phyloP scores from a whole-genome alignment of 2,329 filamentous ascomycete genomes.

The Colletotrichum liriopes region DNA sequence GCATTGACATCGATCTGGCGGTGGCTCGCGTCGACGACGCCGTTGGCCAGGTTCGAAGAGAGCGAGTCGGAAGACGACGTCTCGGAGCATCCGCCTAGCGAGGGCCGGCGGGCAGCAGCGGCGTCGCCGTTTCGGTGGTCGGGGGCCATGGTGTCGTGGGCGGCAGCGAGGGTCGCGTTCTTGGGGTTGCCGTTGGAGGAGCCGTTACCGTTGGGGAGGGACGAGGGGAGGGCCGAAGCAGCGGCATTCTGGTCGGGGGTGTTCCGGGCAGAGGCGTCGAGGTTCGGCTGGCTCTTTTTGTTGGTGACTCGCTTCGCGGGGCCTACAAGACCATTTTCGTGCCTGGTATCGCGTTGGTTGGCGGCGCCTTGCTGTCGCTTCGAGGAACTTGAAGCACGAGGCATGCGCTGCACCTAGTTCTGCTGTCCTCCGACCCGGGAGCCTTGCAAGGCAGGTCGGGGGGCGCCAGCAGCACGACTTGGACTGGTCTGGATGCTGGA shows the following conservation, averaged over 20 bases:
- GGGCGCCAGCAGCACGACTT: constrained; percentile 53
- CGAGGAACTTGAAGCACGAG: constrained; percentile 71
- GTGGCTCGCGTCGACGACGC: constrained; percentile 65
- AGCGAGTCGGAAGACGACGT: constrained; percentile 69
- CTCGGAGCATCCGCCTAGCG: constrained; percentile 70
- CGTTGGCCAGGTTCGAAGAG: constrained; percentile 52
- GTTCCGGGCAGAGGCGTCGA: constrained; percentile 54
- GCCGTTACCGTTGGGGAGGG: constrained; percentile 46
- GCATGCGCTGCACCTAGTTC: constrained; percentile 66
- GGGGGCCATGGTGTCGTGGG: constrained; percentile 55
- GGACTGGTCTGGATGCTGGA: constrained; percentile 41
- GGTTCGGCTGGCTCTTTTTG: constrained; percentile 63
- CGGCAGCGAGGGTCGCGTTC: constrained; percentile 32
- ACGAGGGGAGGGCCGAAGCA: constrained; percentile 44
- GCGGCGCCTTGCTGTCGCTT: constrained; percentile 75
- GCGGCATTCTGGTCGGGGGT: constrained; percentile 49
- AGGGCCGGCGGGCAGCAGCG: constrained; percentile 60
- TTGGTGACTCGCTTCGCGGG: constrained; percentile 57
- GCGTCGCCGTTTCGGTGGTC: constrained; percentile 61
- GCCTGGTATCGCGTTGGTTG: constrained; percentile 80
- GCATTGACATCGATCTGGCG: constrained; percentile 80
- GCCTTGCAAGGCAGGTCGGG: constrained; percentile 51
- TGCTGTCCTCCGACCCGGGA: constrained; percentile 55
- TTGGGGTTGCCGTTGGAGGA: constrained; percentile 45
- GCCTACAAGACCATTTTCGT: constrained; percentile 90